Evolutionary conservation across 768 basidiomycete genomes (phyloP), one percentile per base, ranked within the genome.

Genomic region (Dendrothele bispora): DNA sequence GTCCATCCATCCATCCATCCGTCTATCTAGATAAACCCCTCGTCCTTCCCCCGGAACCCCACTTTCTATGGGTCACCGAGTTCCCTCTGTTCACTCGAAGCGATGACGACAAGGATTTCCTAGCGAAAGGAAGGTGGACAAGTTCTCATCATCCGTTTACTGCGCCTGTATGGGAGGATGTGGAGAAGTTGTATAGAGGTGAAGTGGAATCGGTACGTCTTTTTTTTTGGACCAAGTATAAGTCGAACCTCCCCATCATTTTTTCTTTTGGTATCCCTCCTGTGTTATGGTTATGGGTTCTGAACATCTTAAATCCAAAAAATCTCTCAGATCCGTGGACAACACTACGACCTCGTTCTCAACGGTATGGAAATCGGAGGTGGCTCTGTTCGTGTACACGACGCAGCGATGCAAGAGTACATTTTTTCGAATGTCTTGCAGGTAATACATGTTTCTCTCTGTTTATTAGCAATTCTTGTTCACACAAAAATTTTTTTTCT

Each of bases 121-220:
- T 93, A 25, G 88, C 92, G 3, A 78, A 83, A 48, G 94, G 94
- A 25, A 77, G 93, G 58, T 95, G 91, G 90, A 88, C 89, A 54
- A 89, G 88, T 53, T 84, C 91, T 3, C 95, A 98, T 59, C 95
- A 98, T 66, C 95, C 95, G 2, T 98, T 98, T 67, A 98, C 95
- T 11, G 94, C 95, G 7, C 95, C 95, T 18, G 89, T 95, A 83
- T 88, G 76, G 76, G 80, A 95, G 64, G 95, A 98, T 64, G 75
- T 95, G 21, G 74, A 82, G 38, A 78, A 80, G 29, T 73, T 98
- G 69, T 86, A 87, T 60, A 70, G 70, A 34, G 91, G 90, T 29
- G 73, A 82, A 56, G 69, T 86, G 39, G 80, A 83, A 43, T 64
- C 72, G 56, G 80, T 82, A 59, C 54, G 75, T 61, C 37, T 32